Evolutionary conservation across 2,329 filamentous ascomycete genomes (phyloP).

Genomic region (Aspergillus novoparasiticus): DNA sequence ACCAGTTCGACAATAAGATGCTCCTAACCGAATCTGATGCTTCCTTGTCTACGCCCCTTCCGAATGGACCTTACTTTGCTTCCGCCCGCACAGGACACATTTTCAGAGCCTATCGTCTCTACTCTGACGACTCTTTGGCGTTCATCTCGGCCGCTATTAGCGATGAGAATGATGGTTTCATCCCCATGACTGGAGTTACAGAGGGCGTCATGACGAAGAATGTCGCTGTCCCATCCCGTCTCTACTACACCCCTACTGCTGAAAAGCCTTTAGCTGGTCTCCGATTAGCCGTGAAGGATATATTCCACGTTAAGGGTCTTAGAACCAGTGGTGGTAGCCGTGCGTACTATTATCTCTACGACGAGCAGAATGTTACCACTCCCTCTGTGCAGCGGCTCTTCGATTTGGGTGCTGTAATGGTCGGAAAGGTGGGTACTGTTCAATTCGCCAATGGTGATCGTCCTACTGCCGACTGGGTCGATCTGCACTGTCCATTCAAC

Average conservation of each 20-base stretch:
- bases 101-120: no score
- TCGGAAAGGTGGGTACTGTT: slow-evolving; percentile 38
- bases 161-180: no score
- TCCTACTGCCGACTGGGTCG: no score
- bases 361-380: slow-evolving; percentile 49
- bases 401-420: slow-evolving; percentile 53
- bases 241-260: slow-evolving; percentile 58
- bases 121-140: no score
- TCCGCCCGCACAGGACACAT: no score
- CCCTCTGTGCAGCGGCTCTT: slow-evolving; percentile 47
- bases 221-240: slow-evolving; percentile 57
- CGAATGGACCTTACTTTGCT: no score
- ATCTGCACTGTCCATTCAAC: slow-evolving; percentile 39
- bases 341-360: slow-evolving; percentile 59
- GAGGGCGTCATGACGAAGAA: neutral
- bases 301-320: slow-evolving; percentile 61
- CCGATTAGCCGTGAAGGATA: slow-evolving; percentile 65
- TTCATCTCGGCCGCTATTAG: no score
- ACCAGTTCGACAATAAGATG: no score
- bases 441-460: slow-evolving; percentile 26
- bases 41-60: no score
- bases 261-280: slow-evolving; percentile 51
- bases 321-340: slow-evolving; percentile 60
- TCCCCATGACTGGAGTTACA: slow-evolving; percentile 19
- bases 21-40: no score